These are phyloP conservation scores for Ceratocystis smalleyi DNA, from an alignment of 2,329 filamentous ascomycete genomes.

Conservation along the genomic window DNA sequence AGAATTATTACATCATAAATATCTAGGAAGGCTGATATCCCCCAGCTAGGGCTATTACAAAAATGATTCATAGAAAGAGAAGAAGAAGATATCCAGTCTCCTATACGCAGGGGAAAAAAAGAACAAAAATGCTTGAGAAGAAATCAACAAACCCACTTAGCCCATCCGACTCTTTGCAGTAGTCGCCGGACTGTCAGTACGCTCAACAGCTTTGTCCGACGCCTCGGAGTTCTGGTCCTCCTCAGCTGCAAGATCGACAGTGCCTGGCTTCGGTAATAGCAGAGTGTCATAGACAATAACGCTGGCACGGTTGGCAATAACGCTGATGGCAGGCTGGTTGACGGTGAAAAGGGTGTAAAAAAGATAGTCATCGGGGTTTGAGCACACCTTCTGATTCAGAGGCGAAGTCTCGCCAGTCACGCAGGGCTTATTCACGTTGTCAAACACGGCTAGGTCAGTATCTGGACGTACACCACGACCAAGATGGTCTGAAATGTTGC, in stretches of 20 bases:
- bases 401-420: constrained; percentile 20
- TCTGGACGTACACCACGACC: constrained; percentile 28
- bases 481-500: constrained; percentile 28
- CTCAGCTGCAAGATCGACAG: constrained; percentile 15
- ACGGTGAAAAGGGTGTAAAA: constrained; percentile 39
- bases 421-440: constrained; percentile 31
- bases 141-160: neutral
- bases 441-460: constrained; percentile 26
- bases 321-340: constrained; percentile 17
- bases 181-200: neutral
- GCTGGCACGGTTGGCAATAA: constrained; percentile 13
- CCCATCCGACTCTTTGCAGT: neutral
- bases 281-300: constrained; percentile 6
- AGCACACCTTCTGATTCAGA: constrained; percentile 24
- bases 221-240: neutral
- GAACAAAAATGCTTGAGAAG: neutral
- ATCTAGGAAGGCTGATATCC: neutral
- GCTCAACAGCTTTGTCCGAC: neutral
- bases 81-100: neutral
- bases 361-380: constrained; percentile 31
- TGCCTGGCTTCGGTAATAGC: constrained; percentile 19
- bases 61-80: neutral
- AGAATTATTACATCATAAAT: neutral
- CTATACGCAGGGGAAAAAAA: neutral
- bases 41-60: neutral